Base-by-base conservation (phyloP, 2,329 filamentous ascomycete species). In the Ambrosiella xylebori region DNA sequence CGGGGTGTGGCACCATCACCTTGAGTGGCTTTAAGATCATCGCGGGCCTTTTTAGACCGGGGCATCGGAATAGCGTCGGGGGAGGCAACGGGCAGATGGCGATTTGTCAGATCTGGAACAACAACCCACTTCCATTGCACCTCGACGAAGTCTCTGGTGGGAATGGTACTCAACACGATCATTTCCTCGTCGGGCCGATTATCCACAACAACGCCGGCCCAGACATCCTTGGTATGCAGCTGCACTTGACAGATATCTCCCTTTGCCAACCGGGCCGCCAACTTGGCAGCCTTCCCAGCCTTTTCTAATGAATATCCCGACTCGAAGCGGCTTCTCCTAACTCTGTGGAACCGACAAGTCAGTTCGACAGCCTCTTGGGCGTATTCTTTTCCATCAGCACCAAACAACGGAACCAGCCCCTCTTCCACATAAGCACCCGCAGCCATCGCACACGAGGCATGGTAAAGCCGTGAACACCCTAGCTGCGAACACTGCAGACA, bases 401-500 rank as follows among this genome's bases (percentile, higher is more conserved):
- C 87, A 68, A 90, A 91, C 1, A 94, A 86, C 0, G 88, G 86
- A 37, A 95, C 83, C 40, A 88, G 81, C 37, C 87, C 87, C 64
- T 88, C 81, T 67, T 98, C 91, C 54, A 96, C 83, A 67, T 95
- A 86, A 1, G 96, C 89, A 59, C 93, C 93, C 40, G 90, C 91
- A 19, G 91, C 84, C 7, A 89, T 85, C 2, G 93, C 93, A 68
- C 93, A 98, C 1, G 90, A 97, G 13, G 91, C 87, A 68, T 98
- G 93, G 70, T 96, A 98, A 7, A 91, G 85, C 62, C 93, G 78
- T 3, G 88, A 85, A 65, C 93, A 98, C 68, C 95, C 97, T 73
- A 90, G 91, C 64, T 88, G 85, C 0, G 88, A 94, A 70, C 93
- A 98, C 69, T 97, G 91, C 72, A 98, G 94, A 71, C 91, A 96